Evolutionary conservation across 2,329 filamentous ascomycete genomes (phyloP).

Genomic region (Beauveria pseudobassiana): DNA sequence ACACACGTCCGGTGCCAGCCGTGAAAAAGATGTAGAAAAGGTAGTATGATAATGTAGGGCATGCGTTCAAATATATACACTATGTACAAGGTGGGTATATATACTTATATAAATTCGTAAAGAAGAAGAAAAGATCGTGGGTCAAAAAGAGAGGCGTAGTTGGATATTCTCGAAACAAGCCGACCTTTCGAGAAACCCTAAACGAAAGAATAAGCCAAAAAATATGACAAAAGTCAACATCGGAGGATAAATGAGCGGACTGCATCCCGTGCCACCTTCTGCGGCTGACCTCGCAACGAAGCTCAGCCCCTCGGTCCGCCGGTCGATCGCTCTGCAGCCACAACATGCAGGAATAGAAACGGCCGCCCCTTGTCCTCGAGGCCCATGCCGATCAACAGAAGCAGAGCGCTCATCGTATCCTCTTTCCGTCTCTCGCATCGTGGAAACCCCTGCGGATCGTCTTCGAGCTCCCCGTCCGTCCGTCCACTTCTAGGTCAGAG

Average conservation of each 20-base stretch:
- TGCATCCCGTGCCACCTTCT: not conserved
- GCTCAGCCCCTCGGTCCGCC: not conserved
- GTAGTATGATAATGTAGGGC: not conserved
- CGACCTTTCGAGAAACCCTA: not conserved
- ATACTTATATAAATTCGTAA: not conserved
- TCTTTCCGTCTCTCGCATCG: not conserved
- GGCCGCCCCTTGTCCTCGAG: too few species aligned
- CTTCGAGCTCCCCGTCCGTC: not conserved
- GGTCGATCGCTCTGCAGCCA: not conserved
- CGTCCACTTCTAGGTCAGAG: slow-evolving; percentile 12
- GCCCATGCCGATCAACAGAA: too few species aligned
- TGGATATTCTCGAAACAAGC: not conserved
- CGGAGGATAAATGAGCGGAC: not conserved
- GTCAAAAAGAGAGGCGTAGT: not conserved
- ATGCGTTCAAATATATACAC: not conserved
- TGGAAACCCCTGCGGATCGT: not conserved
- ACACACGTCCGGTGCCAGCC: not conserved
- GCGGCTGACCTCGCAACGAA: not conserved
- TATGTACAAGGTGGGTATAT: not conserved
- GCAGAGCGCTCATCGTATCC: too few species aligned
- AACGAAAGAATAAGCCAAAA: not conserved
- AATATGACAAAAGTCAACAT: not conserved
- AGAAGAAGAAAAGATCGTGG: not conserved
- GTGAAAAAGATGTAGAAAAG: not conserved
- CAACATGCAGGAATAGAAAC: too few species aligned